A percentile compares a stretch with the other conserved stretches of the same genome.
Conservation (phyloP, 2,329 filamentous ascomycete genomes). For the Teratosphaeria zuluensis region DNA sequence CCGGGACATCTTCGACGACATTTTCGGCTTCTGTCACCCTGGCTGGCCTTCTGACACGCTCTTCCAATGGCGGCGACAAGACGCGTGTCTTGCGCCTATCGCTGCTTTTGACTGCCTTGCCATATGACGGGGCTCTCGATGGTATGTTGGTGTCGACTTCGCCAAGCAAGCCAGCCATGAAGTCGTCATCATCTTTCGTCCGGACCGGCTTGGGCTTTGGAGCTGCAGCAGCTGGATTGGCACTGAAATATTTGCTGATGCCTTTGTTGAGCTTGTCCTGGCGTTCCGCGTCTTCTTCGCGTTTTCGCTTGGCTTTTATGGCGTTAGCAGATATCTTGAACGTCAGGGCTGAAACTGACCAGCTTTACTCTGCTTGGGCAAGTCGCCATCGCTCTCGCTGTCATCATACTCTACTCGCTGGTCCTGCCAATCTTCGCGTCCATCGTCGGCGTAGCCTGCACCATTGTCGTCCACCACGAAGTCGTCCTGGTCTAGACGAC, state of each 20-base stretch:
- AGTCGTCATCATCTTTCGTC: conserved; percentile 71
- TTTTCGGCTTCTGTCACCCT: conserved; percentile 8
- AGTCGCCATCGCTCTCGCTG: conserved; percentile 67
- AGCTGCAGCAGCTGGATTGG: conserved; percentile 53
- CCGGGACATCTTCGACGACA: conserved; percentile 10
- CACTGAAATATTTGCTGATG: conserved; percentile 91
- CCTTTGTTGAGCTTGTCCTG: conserved; percentile 80
- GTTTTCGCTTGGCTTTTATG: conserved; percentile 65
- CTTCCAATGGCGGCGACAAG: conserved; percentile 62
- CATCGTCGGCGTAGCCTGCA: conserved; percentile 92
- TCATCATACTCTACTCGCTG: conserved; percentile 54
- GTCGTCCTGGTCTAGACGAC: conserved; percentile 84
- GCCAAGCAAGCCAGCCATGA: conserved; percentile 72
- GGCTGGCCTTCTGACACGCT: conserved; percentile 27
- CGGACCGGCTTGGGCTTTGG: conserved; percentile 60
- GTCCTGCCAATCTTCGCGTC: conserved; percentile 86
- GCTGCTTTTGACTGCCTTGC: conserved; percentile 61
- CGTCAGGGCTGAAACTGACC: conserved; percentile 31
- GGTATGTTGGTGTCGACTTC: conserved; percentile 76
- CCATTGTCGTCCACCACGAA: conserved; percentile 99
- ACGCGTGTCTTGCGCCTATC: conserved; percentile 70
- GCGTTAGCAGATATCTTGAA: not conserved
- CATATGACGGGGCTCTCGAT: conserved; percentile 40
- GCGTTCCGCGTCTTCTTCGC: conserved; percentile 76
- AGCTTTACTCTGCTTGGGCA: conserved; percentile 48